phyloP scores from a whole-genome alignment of 129 eudicot species.

The Deinandra increscens region DNA sequence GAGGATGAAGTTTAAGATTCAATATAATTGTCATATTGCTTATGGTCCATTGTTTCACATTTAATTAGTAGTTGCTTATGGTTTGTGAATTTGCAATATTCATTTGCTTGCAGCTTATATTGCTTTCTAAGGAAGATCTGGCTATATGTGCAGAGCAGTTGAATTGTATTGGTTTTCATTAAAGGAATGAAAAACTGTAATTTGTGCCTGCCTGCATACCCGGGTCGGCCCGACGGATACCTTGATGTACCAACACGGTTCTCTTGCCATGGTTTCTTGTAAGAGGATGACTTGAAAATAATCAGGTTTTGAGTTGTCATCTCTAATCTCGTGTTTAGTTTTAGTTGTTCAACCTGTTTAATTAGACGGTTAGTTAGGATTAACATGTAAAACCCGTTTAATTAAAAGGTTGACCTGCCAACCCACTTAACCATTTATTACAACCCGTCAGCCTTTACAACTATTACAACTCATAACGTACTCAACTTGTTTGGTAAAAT shows the following conservation, averaged over 20 bases:
- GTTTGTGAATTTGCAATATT: conserved; percentile 26
- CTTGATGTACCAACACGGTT: no score
- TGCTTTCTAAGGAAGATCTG: conserved; percentile 15
- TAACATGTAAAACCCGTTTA: neutral
- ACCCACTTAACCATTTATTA: neutral
- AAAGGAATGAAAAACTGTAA: neutral
- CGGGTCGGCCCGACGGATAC: no score
- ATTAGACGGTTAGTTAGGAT: neutral
- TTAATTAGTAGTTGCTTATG: conserved; percentile 15
- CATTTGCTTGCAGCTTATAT: conserved; percentile 30
- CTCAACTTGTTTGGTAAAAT: neutral
- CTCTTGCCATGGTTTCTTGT: no score
- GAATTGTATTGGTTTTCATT: conserved; percentile 9
- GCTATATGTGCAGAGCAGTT: neutral
- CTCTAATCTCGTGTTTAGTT: neutral
- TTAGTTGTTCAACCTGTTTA: neutral
- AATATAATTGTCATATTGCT: conserved; percentile 16
- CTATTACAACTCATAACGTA: neutral
- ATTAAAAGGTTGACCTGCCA: neutral
- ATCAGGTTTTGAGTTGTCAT: neutral
- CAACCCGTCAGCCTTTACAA: neutral
- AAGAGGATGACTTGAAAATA: neutral
- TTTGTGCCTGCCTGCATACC: no score
- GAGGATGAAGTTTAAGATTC: conserved; percentile 34
- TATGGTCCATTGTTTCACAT: conserved; percentile 1